Base-by-base conservation (phyloP, 139 green algal species). In the Pycnococcus provasolii region DNA sequence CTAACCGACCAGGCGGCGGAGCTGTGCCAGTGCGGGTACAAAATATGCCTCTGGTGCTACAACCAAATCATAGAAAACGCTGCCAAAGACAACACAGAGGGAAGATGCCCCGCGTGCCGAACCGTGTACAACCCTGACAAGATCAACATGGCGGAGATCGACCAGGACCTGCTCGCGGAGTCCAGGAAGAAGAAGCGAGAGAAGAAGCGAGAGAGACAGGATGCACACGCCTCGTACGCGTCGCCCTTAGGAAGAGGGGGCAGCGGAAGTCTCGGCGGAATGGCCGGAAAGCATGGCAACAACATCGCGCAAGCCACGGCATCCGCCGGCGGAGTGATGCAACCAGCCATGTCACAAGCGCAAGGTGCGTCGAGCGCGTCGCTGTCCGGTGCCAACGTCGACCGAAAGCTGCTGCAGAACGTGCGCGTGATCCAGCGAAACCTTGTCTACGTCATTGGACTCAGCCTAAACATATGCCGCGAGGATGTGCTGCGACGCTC, bases 381-480 rank as follows among this genome's bases (percentile, higher is more conserved):
- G 26, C 43, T 39, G n/a, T 62, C 55, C 26, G 55, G 2, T 13
- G 59, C 15, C 11, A 42, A 37, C 42, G 26, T 2, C 26, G 59
- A 37, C 5, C 66, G 70, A 15, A 73, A 76, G 60, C 68, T 77
- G 58, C 52, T 89, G 67, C 74, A 83, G 62, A 90, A 94, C 65
- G 79, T 95, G 37, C 79, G 90, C 0, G 90, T 96, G 43, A 82
- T 96, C 6, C 89, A 96, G 82, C 80, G 83, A 52, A 95, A 91
- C 75, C 79, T 96, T 62, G 89, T 96, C 8, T 96, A 96, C 68
- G 83, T 83, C 0, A 86, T 96, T 54, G 89, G 89, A 4, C 62
- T 96, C 45, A 68, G 80, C 8, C 64, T 94, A 60, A 77, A 87
- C 5, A 80, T 89, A 13, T 95, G 89, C 76, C 65, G 78, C 13